Evolutionary conservation across 2,329 filamentous ascomycete genomes (phyloP).

Genomic region (Magnaporthales sp.): DNA sequence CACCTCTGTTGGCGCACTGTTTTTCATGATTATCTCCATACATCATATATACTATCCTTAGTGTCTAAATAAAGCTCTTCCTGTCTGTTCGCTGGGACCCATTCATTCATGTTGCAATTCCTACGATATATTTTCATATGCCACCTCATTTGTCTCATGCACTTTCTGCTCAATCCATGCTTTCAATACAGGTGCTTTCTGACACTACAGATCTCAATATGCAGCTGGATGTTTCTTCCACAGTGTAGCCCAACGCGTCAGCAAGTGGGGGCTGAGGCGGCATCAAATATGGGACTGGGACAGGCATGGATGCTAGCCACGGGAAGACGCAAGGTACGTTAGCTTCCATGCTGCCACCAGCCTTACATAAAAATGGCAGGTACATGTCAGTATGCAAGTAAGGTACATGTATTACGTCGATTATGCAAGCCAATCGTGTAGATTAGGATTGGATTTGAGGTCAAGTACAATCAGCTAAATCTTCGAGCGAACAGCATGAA

Average conservation of each 20-base stretch:
- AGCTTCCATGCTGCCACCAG: not conserved
- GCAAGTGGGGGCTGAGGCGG: not conserved
- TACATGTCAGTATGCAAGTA: no score
- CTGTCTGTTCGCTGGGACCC: not conserved
- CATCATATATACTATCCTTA: no score
- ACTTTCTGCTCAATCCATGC: not conserved
- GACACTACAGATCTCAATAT: not conserved
- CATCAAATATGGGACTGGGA: not conserved
- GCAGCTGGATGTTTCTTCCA: not conserved
- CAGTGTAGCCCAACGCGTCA: not conserved
- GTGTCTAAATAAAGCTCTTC: not conserved
- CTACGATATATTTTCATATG: no score
- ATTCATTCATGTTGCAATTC: not conserved
- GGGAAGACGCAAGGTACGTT: not conserved
- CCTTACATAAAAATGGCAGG: no score
- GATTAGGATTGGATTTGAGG: not conserved
- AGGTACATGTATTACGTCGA: not conserved
- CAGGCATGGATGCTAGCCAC: not conserved
- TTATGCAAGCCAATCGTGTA: not conserved
- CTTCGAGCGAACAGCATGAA: no score
- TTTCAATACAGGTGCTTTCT: not conserved
- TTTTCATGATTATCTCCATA: not conserved
- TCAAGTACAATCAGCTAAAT: not conserved
- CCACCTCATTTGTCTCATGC: not conserved
- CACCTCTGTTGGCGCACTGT: not conserved